A percentile compares a stretch with the other conserved stretches of the same genome.
phyloP scores from a whole-genome alignment of 495 filamentous ascomycete species.

The Achaetomiella virescens region DNA sequence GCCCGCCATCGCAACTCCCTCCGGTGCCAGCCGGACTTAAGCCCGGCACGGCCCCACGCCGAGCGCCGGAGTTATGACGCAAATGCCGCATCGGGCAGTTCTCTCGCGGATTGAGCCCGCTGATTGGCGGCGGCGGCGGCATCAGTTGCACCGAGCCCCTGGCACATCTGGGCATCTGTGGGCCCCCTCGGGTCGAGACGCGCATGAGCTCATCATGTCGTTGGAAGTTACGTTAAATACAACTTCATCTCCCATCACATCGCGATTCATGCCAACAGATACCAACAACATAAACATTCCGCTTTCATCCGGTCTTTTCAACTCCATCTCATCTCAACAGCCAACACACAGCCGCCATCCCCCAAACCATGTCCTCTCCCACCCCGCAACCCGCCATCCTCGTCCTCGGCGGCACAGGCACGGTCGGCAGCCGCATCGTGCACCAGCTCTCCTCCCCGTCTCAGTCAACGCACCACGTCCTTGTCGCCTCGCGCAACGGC shows the following conservation, averaged over 20 bases:
- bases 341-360: neutral
- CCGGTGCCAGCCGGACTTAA: neutral
- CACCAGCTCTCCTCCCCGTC: slow-evolving; percentile 27
- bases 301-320: no score
- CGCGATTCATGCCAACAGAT: no score
- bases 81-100: slow-evolving; percentile 8
- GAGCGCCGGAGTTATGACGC: neutral
- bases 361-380: neutral
- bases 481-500: slow-evolving; percentile 38
- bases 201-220: neutral
- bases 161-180: neutral
- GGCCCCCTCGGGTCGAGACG: neutral
- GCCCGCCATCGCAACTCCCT: no score
- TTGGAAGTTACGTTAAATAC: neutral
- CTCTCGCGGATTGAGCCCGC: neutral
- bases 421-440: slow-evolving; percentile 39
- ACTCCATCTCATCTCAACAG: neutral
- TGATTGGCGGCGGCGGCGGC: slow-evolving; percentile 1
- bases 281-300: no score
- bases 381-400: slow-evolving; percentile 26
- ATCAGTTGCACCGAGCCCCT: neutral
- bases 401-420: slow-evolving; percentile 46
- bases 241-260: no score
- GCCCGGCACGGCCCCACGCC: no score
- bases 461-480: slow-evolving; percentile 19